Percentiles rank a stretch among this genome's conserved stretches.
Conservation (phyloP, 768 basidiomycete species). For the Pleurotus ostreatus region DNA sequence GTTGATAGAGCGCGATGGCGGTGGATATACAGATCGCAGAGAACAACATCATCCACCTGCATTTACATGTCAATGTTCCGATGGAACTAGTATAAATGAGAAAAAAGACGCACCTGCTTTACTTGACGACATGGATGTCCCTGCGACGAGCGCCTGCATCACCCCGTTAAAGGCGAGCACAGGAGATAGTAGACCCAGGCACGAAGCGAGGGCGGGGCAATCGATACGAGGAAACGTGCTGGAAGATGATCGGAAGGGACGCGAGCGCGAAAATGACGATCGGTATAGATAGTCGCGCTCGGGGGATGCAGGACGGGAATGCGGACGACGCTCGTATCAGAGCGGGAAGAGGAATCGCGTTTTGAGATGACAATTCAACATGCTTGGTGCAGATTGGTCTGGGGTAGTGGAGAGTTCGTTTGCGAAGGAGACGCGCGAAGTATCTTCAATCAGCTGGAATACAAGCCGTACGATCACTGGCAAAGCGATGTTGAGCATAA, state of each 20-base stretch:
- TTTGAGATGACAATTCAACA: too few relatives aligned
- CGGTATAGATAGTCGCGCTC: constrained; percentile 64
- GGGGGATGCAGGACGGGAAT: constrained; percentile 56
- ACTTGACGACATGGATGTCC: constrained; percentile 66
- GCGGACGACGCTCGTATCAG: constrained; percentile 41
- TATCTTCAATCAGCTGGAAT: too few relatives aligned
- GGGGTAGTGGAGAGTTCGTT: constrained; percentile 35
- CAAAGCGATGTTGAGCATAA: too few relatives aligned
- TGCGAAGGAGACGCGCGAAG: constrained; percentile 86
- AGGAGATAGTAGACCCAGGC: constrained; percentile 91
- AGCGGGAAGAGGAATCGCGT: too few relatives aligned
- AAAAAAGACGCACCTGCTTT: constrained; percentile 56
- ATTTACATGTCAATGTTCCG: too few relatives aligned
- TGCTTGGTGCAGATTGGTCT: constrained; percentile 5
- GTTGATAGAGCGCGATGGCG: constrained; percentile 38
- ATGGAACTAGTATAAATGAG: too few relatives aligned
- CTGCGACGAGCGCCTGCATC: constrained; percentile 86
- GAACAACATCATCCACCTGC: constrained; percentile 73
- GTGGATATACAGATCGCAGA: constrained; percentile 63
- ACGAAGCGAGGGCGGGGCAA: constrained; percentile 71
- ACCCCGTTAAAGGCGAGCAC: constrained; percentile 87
- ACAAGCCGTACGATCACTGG: constrained; percentile 90
- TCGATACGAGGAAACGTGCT: constrained; percentile 57
- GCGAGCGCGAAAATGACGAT: constrained; percentile 71
- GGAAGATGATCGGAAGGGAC: constrained; percentile 77